These are phyloP conservation scores for Peronospora farinosa DNA, from an alignment of 352 stramenopile genomes.

Conservation along the genomic window DNA sequence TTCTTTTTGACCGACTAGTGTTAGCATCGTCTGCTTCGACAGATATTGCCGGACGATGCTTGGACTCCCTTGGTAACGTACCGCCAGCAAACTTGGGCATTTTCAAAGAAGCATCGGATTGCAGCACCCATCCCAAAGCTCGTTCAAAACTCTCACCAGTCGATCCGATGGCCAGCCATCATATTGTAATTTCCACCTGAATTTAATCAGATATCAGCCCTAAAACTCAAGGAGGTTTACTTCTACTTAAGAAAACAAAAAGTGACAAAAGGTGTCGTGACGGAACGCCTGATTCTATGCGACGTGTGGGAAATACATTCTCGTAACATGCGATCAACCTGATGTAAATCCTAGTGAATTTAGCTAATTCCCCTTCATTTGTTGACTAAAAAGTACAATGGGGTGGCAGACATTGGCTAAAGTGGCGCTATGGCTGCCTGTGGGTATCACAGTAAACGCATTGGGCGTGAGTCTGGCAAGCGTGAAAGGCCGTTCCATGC, in stretches of 20 bases:
- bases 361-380: neutral
- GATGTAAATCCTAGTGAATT: constrained; percentile 1
- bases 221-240: too few relatives aligned
- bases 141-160: constrained; percentile 36
- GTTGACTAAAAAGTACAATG: neutral
- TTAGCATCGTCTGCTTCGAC: constrained; percentile 21
- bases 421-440: constrained; percentile 68
- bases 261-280: constrained; percentile 3
- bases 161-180: constrained; percentile 46
- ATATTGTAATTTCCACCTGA: constrained; percentile 60
- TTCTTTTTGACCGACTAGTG: constrained; percentile 2
- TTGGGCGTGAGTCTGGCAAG: constrained; percentile 62
- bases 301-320: too few relatives aligned
- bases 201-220: too few relatives aligned
- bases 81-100: constrained; percentile 47
- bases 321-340: neutral
- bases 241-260: too few relatives aligned
- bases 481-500: constrained; percentile 80
- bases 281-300: too few relatives aligned
- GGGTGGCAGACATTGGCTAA: constrained; percentile 58
- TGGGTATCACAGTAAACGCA: constrained; percentile 73
- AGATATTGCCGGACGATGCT: constrained; percentile 16
- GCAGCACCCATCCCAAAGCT: constrained; percentile 30
- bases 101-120: constrained; percentile 39
- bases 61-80: constrained; percentile 38